Evolutionary conservation across 1,284 basidiomycete species (phyloP), one percentile per base, ranked within the genome.

Genomic region (Tilletia indica): DNA sequence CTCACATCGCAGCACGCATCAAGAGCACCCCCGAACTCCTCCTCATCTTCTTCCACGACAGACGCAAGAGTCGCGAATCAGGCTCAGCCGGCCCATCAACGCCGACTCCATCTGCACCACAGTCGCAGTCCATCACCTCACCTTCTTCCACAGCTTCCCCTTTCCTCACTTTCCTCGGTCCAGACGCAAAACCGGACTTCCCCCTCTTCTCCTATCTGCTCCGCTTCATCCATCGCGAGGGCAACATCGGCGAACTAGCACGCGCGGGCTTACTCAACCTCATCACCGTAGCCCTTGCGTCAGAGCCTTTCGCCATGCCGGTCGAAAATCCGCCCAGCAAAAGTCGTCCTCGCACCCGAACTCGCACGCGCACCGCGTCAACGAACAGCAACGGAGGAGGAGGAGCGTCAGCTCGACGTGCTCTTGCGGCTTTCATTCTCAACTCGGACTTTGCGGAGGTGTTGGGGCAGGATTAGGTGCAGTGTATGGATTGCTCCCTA

Each of bases 371-470:
- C 25, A 31, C 34, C 16, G 14, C 42, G 14, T 14, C 9, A 8
- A 45, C 42, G 42, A 45, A 45, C 42, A 45, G 42, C 42, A 58
- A 58, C 34, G 25, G 61, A 14, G 39, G 69, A 64, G 39, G 21
- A 19, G 58, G 38, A 14, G 5, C 67, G 36, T 95, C 90, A 91
- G 91, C 38, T 89, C 91, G 48, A 63, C 2, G 87, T 88, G 12
- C 87, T 93, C 70, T 93, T 91, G n/a, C 87, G 94, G 61, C 93
- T 91, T 97, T 94, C 82, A 93, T 98, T 68, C 88, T 97, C 19
- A 93, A 97, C 80, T 94, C 94, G 8, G 95, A 97, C 85, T 97
- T 97, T 84, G 93, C 94, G 19, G 94, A 98, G 74, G 95, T 99
- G 1, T 89, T 99, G 66, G 94, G 4, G 97, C 96, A 4, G 94